phyloP scores from a whole-genome alignment of 1,139 yeast genomes.

The Yamadazyma diospyri region DNA sequence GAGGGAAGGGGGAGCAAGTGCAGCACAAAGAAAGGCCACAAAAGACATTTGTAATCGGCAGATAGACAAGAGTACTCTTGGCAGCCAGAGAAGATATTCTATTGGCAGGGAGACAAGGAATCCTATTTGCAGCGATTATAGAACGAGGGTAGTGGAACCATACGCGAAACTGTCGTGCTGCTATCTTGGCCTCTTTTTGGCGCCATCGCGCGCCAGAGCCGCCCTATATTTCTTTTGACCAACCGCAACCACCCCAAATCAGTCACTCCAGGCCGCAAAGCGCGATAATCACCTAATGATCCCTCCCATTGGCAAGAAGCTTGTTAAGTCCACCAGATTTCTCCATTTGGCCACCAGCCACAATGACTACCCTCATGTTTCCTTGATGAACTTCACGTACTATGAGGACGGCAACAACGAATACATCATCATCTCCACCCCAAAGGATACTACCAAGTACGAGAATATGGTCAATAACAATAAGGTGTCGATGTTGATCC shows the following conservation, averaged over 20 bases:
- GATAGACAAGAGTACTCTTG: no score
- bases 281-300: slow-evolving; percentile 23
- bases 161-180: no score
- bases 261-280: no score
- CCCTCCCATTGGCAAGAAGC: slow-evolving; percentile 53
- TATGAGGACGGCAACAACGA: slow-evolving; percentile 37
- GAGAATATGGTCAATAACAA: slow-evolving; percentile 65
- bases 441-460: slow-evolving; percentile 65
- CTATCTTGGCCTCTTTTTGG: no score
- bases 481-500: slow-evolving; percentile 73
- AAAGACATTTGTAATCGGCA: no score
- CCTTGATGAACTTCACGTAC: slow-evolving; percentile 84
- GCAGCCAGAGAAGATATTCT: no score
- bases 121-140: no score
- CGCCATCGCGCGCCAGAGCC: no score
- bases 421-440: slow-evolving; percentile 66
- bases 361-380: slow-evolving; percentile 71
- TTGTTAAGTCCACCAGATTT: slow-evolving; percentile 58
- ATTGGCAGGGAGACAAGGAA: no score
- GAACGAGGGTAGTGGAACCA: no score
- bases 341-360: slow-evolving; percentile 80
- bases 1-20: not conserved
- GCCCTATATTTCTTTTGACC: no score
- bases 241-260: no score
- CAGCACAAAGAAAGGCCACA: not conserved